Evolutionary conservation across 2,329 filamentous ascomycete species (phyloP).

Genomic region (Fusarium begoniae): DNA sequence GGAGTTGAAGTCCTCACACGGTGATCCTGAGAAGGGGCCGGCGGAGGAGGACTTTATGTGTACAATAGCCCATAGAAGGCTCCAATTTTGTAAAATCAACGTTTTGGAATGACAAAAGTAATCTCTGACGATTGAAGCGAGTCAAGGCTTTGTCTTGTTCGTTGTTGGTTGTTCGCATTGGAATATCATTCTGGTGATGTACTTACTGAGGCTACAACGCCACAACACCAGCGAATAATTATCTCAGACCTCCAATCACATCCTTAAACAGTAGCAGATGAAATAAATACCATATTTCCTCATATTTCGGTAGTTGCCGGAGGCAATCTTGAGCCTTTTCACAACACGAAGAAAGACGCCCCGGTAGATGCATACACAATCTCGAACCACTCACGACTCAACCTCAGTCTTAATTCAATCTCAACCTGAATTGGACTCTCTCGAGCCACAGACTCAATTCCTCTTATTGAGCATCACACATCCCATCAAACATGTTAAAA

Average conservation of each 20-base stretch:
- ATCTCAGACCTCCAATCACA: background rate
- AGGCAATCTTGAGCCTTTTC: background rate
- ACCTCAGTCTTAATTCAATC: background rate
- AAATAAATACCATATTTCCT: background rate
- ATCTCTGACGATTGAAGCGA: background rate
- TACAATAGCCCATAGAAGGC: conserved; percentile 39
- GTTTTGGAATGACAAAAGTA: conserved; percentile 10
- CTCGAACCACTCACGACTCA: background rate
- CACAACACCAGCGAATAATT: background rate
- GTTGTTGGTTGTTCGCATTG: background rate
- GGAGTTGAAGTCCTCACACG: background rate
- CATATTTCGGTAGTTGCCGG: background rate
- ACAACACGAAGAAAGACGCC: background rate
- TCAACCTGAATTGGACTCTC: background rate
- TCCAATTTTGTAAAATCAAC: conserved; percentile 35
- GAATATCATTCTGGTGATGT: background rate
- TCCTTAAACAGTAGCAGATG: too few species aligned
- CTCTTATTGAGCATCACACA: background rate
- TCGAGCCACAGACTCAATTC: background rate
- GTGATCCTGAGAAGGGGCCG: conserved; percentile 10
- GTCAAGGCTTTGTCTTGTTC: background rate
- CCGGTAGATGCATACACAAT: conserved; percentile 41
- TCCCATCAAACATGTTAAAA: conserved; percentile 6
- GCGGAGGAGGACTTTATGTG: conserved; percentile 24
- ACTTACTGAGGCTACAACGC: background rate